A percentile compares a stretch with the other conserved stretches of the same genome.
phyloP scores from a whole-genome alignment of 345 rosid species.

The Rhizophora mangle region DNA sequence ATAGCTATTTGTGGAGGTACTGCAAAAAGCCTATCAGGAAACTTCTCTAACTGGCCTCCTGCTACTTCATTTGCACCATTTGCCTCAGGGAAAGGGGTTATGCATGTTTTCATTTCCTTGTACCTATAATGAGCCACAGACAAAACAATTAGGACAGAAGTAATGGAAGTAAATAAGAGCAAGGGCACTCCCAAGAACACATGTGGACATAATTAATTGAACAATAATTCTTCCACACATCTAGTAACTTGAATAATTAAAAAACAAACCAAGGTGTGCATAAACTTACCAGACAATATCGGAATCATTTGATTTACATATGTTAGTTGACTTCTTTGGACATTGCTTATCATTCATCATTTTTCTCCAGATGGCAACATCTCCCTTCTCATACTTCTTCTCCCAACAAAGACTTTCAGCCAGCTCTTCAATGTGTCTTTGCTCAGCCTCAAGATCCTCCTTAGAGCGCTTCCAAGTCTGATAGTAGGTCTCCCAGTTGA shows the following conservation, averaged over 20 bases:
- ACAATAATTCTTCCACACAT: too few species aligned
- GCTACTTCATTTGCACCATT: slow-evolving; percentile 63
- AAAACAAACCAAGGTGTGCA: slow-evolving; percentile 1
- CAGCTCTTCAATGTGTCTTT: slow-evolving; percentile 70
- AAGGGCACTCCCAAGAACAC: neutral
- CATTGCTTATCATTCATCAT: slow-evolving; percentile 60
- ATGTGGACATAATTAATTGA: neutral
- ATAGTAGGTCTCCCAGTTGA: slow-evolving; percentile 90
- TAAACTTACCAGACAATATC: slow-evolving; percentile 76
- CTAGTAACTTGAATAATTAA: too few species aligned
- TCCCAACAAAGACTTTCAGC: slow-evolving; percentile 95
- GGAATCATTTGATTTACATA: slow-evolving; percentile 49
- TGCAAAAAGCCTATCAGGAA: slow-evolving; percentile 81
- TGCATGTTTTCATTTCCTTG: slow-evolving; percentile 66
- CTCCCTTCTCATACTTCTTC: slow-evolving; percentile 97
- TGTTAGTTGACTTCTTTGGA: slow-evolving; percentile 39
- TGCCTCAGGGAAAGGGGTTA: slow-evolving; percentile 73
- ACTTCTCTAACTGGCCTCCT: slow-evolving; percentile 78
- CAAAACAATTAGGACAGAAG: slow-evolving; percentile 12
- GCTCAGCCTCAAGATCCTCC: slow-evolving; percentile 80
- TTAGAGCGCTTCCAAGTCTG: slow-evolving; percentile 82
- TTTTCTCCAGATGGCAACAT: slow-evolving; percentile 80
- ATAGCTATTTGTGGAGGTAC: slow-evolving; percentile 70
- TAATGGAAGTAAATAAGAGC: neutral
- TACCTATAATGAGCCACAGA: slow-evolving; percentile 45